Conservation (phyloP, 1,284 basidiomycete species). For the Agroathelia rolfsii region DNA sequence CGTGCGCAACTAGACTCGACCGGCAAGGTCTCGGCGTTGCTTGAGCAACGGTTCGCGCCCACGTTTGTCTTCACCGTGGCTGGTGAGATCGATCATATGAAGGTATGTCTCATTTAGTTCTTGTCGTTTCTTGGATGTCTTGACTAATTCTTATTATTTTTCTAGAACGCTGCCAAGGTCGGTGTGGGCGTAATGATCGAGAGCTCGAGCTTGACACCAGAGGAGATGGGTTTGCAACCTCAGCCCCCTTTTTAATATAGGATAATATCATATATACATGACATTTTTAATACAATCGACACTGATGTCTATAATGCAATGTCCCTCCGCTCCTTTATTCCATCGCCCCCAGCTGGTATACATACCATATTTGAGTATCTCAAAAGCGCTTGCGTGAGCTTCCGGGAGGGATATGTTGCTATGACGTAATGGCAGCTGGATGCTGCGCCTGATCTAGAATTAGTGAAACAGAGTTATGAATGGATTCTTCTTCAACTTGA, state of each 20-base stretch:
- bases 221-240: slow-evolving; percentile 58
- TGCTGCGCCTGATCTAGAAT: no score
- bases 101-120: slow-evolving; percentile 58
- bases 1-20: slow-evolving; percentile 87
- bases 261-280: slow-evolving; percentile 22
- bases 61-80: slow-evolving; percentile 91
- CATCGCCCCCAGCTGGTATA: no score
- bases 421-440: no score
- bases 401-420: no score
- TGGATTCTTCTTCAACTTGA: no score
- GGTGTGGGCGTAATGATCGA: slow-evolving; percentile 97
- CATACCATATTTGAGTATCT: no score
- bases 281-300: no score
- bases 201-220: slow-evolving; percentile 64
- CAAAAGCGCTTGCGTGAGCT: no score
- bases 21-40: slow-evolving; percentile 88
- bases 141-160: slow-evolving; percentile 6
- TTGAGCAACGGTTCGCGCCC: slow-evolving; percentile 95
- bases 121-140: slow-evolving; percentile 3
- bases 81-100: slow-evolving; percentile 98
- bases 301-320: no score
- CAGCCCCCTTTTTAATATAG: slow-evolving; percentile 32
- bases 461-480: no score
- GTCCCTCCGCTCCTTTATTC: no score
- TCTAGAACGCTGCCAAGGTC: slow-evolving; percentile 83